Conservation (phyloP, 345 rosid species). For the Carallia brachiata region DNA sequence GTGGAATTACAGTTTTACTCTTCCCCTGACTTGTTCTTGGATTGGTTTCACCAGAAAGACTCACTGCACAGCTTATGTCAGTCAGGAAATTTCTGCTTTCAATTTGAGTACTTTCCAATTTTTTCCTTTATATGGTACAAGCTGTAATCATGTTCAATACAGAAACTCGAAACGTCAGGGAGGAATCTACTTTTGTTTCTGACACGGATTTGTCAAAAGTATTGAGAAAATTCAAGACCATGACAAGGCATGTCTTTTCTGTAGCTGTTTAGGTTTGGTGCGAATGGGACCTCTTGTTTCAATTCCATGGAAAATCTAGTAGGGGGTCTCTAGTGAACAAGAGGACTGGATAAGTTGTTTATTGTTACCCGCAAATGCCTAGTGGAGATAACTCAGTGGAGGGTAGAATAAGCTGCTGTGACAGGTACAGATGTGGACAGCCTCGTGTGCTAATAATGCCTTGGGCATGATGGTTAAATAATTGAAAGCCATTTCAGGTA, state of each 20-base stretch:
- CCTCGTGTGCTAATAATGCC: conserved; percentile 1
- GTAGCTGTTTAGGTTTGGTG: conserved; percentile 26
- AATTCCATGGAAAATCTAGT: conserved; percentile 28
- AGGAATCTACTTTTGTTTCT: no score
- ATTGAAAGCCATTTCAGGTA: neutral
- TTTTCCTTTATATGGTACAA: no score
- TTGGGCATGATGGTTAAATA: conserved; percentile 5
- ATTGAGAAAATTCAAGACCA: neutral
- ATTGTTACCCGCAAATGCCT: conserved; percentile 17
- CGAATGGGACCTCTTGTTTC: conserved; percentile 20
- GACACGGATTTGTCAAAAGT: no score
- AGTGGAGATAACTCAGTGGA: conserved; percentile 8
- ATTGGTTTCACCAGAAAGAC: no score
- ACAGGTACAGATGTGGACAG: conserved; percentile 30
- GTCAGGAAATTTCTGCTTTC: no score
- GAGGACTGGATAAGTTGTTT: conserved; percentile 17
- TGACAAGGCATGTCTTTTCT: neutral
- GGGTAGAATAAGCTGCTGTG: conserved; percentile 11
- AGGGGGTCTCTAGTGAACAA: neutral
- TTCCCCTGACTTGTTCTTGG: no score
- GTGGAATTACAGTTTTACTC: no score
- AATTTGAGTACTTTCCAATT: no score
- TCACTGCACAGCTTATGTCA: no score
- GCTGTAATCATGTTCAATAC: no score
- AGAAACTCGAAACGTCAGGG: no score